Evolutionary conservation across 2,329 filamentous ascomycete species (phyloP).

Genomic region (Magnaporthiopsis poae): DNA sequence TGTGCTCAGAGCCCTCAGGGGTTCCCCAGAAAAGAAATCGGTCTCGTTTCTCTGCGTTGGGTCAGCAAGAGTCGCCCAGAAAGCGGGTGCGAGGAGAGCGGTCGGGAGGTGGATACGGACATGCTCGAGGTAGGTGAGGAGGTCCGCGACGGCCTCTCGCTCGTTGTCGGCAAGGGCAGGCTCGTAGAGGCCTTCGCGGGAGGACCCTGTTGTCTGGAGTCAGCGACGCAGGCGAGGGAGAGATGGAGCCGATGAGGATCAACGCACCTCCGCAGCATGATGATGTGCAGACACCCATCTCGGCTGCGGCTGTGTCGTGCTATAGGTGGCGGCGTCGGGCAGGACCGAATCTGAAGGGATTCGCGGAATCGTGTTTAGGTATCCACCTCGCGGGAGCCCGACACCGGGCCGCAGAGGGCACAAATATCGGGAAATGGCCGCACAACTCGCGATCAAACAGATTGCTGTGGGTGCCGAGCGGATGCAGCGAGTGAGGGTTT

Average conservation of each 20-base stretch:
- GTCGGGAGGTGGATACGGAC: conserved; percentile 42
- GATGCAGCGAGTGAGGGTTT: too few relatives aligned
- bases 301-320: conserved; percentile 11
- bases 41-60: conserved; percentile 73
- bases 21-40: conserved; percentile 95
- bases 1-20: conserved; percentile 83
- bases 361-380: too few relatives aligned
- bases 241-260: neutral
- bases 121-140: conserved; percentile 92
- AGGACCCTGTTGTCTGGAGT: conserved; percentile 45
- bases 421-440: too few relatives aligned
- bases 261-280: conserved; percentile 50
- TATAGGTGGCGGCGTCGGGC: too few relatives aligned
- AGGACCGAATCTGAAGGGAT: too few relatives aligned
- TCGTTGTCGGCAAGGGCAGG: conserved; percentile 89
- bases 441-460: too few relatives aligned
- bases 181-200: conserved; percentile 74
- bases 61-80: neutral
- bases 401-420: too few relatives aligned
- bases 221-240: conserved; percentile 8
- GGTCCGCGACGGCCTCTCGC: conserved; percentile 88
- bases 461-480: too few relatives aligned
- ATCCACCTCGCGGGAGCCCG: too few relatives aligned
- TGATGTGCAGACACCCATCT: conserved; percentile 54
- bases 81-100: neutral